phyloP scores from a whole-genome alignment of 225 moss, liverwort and hornwort genomes.

The Takakia lepidozioides region DNA sequence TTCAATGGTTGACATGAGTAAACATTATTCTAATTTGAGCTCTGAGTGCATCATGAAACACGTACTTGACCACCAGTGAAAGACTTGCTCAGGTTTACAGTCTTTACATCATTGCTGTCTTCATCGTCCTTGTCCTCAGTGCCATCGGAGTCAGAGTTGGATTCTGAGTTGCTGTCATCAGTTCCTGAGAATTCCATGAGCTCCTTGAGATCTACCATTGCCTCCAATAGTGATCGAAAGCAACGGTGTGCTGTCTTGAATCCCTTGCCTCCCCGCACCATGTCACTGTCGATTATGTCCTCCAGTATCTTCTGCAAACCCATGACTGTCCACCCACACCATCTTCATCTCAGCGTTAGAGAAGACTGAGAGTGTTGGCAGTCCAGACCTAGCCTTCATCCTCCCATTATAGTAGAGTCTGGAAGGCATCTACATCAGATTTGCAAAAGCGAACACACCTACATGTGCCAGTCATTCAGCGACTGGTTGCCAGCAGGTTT shows the following conservation, averaged over 20 bases:
- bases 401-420: background rate
- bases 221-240: conserved; percentile 61
- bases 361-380: too few species aligned
- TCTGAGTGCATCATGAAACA: too few species aligned
- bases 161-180: conserved; percentile 36
- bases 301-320: conserved; percentile 49
- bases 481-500: background rate
- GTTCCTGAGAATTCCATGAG: conserved; percentile 58
- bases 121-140: conserved; percentile 26
- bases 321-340: conserved; percentile 47
- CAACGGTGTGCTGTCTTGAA: conserved; percentile 59
- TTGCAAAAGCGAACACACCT: background rate
- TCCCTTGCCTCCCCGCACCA: conserved; percentile 43
- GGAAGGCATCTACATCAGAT: background rate
- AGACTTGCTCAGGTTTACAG: too few species aligned
- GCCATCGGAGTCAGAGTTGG: conserved; percentile 32
- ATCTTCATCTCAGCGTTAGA: background rate
- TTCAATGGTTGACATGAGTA: too few species aligned
- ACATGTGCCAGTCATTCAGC: background rate
- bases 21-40: too few species aligned
- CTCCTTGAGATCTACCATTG: conserved; percentile 77
- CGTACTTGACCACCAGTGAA: too few species aligned
- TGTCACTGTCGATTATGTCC: conserved; percentile 41
- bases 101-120: conserved; percentile 38
- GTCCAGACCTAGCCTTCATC: background rate